These are phyloP conservation scores for Thermomucor indicae-seudaticae DNA, from an alignment of 371 early-diverging fungal genomes.

Conservation along the genomic window DNA sequence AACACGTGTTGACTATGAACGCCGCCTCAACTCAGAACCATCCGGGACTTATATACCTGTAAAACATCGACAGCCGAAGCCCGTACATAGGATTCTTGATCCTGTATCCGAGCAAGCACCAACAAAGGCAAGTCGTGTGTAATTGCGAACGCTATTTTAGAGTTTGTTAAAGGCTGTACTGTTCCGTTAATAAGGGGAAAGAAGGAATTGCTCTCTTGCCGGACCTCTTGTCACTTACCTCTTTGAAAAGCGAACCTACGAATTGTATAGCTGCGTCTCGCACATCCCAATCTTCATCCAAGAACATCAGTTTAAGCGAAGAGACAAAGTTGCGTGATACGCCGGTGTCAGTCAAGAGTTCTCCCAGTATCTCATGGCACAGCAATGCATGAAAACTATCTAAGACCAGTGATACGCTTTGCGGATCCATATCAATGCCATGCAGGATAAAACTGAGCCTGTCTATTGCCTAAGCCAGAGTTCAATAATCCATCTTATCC, in stretches of 20 bases:
- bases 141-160: background rate
- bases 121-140: background rate
- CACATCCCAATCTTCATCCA: slow-evolving; percentile 58
- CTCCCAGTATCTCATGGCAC: slow-evolving; percentile 27
- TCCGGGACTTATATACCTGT: slow-evolving; percentile 1
- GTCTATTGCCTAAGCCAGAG: slow-evolving; percentile 24
- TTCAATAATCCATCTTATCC: background rate
- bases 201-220: no score
- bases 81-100: background rate
- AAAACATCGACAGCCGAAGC: background rate
- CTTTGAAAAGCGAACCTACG: slow-evolving; percentile 45
- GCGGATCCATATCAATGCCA: slow-evolving; percentile 29
- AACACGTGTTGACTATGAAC: background rate
- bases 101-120: background rate
- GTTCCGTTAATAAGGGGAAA: no score
- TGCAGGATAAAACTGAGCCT: slow-evolving; percentile 30
- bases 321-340: no score
- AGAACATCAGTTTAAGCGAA: slow-evolving; percentile 30
- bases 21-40: background rate
- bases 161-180: background rate
- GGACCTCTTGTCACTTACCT: no score
- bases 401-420: slow-evolving; percentile 35
- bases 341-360: slow-evolving; percentile 17
- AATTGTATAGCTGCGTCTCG: slow-evolving; percentile 55
- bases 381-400: slow-evolving; percentile 41